These are phyloP conservation scores for Celoporthe dispersa DNA, from an alignment of 2,329 filamentous ascomycete genomes.

Conservation along the genomic window DNA sequence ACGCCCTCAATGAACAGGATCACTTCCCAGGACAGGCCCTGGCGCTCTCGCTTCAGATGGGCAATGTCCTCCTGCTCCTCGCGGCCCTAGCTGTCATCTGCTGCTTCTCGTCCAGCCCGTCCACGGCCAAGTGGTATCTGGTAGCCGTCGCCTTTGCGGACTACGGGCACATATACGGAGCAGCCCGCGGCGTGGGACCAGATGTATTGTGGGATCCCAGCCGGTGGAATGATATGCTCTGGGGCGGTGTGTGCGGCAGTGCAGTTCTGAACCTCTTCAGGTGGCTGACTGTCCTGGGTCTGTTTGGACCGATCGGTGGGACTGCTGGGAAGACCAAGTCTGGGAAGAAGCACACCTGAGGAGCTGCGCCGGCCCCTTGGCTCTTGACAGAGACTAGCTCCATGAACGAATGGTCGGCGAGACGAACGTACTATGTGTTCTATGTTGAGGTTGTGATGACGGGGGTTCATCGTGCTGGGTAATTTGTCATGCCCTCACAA, in stretches of 20 bases:
- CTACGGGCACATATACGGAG: conserved; percentile 41
- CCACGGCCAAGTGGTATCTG: conserved; percentile 36
- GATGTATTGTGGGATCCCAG: conserved; percentile 34
- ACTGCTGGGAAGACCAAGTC: neutral
- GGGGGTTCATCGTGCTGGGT: neutral
- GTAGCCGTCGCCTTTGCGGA: conserved; percentile 39
- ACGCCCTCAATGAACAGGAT: conserved; percentile 25
- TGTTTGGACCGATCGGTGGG: conserved; percentile 32
- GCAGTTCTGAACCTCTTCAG: conserved; percentile 36
- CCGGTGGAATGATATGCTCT: conserved; percentile 39
- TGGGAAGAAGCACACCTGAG: conserved; percentile 13
- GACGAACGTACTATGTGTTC: neutral
- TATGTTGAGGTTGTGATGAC: neutral
- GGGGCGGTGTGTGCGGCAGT: conserved; percentile 36
- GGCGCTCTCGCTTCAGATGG: conserved; percentile 36
- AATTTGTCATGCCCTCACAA: neutral
- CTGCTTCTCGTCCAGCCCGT: conserved; percentile 37
- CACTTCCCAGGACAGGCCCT: conserved; percentile 33
- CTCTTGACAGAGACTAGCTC: neutral
- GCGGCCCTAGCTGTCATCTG: conserved; percentile 38
- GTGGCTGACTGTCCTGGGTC: conserved; percentile 35
- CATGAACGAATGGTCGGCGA: neutral
- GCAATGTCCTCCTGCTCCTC: conserved; percentile 40
- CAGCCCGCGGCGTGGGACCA: conserved; percentile 37
- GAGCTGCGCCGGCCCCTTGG: neutral